Conservation (phyloP, 2,329 filamentous ascomycete species). For the Monilinia vaccinii-corymbosi region DNA sequence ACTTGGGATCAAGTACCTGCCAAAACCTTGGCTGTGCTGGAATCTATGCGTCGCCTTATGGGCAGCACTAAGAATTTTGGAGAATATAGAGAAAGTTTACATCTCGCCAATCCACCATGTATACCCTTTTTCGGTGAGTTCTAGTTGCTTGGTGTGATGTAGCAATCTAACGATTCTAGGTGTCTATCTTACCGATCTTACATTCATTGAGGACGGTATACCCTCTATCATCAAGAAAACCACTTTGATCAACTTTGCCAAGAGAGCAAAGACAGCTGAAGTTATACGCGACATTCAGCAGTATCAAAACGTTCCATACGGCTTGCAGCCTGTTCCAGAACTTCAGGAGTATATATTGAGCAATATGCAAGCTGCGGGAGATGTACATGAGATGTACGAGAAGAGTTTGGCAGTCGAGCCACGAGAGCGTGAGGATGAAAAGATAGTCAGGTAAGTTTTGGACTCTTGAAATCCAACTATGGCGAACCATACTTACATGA, state of each 20-base stretch:
- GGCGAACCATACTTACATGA: constrained; percentile 19
- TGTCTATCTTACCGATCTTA: constrained; percentile 93
- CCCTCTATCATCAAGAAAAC: constrained; percentile 94
- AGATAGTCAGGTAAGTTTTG: constrained; percentile 73
- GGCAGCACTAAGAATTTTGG: constrained; percentile 97
- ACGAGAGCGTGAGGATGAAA: constrained; percentile 94
- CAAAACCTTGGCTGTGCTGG: constrained; percentile 68
- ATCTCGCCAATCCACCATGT: constrained; percentile 89
- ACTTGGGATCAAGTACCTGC: constrained; percentile 93
- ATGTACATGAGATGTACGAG: constrained; percentile 99
- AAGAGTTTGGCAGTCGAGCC: constrained; percentile 90
- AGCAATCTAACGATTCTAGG: constrained; percentile 40
- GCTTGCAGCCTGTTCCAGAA: constrained; percentile 78
- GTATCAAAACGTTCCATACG: constrained; percentile 96
- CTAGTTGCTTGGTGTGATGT: not conserved
- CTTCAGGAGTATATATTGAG: constrained; percentile 93
- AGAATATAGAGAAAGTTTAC: constrained; percentile 87
- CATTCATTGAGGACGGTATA: constrained; percentile 97
- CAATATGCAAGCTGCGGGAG: constrained; percentile 90
- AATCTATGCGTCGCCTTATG: constrained; percentile 92
- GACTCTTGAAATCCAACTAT: not conserved
- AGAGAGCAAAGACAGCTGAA: constrained; percentile 94
- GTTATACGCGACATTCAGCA: constrained; percentile 98
- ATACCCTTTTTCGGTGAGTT: constrained; percentile 90
- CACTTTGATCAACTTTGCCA: constrained; percentile 96